A percentile compares a stretch with the other conserved stretches of the same genome.
Evolutionary conservation across 2,329 filamentous ascomycete species (phyloP).

Genomic region (Endoconidiophora laricicola): DNA sequence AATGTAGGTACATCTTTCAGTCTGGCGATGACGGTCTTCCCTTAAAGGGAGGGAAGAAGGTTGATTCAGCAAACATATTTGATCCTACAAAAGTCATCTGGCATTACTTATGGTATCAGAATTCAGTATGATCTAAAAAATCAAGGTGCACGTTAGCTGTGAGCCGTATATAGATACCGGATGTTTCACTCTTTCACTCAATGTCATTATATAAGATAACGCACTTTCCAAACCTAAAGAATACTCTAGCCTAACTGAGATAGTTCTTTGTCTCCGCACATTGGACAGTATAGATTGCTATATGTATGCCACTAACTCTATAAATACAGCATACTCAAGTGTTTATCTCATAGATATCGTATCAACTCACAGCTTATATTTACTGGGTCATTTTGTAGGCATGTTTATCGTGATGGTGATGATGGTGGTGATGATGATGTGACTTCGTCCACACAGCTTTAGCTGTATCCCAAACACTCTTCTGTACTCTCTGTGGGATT

Average conservation of each 20-base stretch:
- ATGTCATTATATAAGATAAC: too few relatives aligned
- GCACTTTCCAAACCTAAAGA: too few relatives aligned
- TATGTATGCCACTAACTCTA: background rate
- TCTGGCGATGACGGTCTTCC: conserved; percentile 5
- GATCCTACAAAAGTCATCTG: conserved; percentile 1
- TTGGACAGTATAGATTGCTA: background rate
- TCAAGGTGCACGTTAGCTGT: too few relatives aligned
- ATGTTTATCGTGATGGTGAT: background rate
- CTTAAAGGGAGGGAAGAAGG: background rate
- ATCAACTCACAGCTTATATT: too few relatives aligned
- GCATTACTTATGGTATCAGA: background rate
- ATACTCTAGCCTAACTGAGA: too few relatives aligned
- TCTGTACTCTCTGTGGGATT: conserved; percentile 51
- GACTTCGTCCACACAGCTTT: conserved; percentile 24
- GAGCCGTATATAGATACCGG: too few relatives aligned
- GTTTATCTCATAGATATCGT: too few relatives aligned
- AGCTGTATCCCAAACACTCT: conserved; percentile 62
- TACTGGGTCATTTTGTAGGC: background rate
- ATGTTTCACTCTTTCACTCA: too few relatives aligned
- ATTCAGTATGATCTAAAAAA: background rate
- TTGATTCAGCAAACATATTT: conserved; percentile 3
- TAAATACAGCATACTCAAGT: background rate
- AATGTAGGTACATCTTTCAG: conserved; percentile 26
- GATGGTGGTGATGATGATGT: background rate
- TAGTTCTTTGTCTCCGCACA: too few relatives aligned